Evolutionary conservation across 2,329 filamentous ascomycete genomes (phyloP), one percentile per base, ranked within the genome.

Genomic region (Diplodia corticola): DNA sequence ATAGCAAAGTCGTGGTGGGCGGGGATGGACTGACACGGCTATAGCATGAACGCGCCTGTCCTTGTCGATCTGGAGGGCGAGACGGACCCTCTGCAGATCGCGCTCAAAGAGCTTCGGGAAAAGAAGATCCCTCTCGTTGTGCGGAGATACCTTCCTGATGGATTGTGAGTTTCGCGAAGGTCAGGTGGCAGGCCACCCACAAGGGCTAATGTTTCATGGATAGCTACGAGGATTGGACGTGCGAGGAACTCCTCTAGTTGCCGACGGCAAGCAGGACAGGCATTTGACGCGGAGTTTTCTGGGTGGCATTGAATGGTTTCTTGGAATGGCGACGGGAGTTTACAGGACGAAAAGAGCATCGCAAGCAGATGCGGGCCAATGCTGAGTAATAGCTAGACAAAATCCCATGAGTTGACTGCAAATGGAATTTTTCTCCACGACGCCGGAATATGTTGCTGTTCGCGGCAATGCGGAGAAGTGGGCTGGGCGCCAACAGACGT

Each of bases 51-150:
- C 79, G 95, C 95, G 67, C 95, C 95, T 3, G 93, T 98, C 33
- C 85, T 99, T 53, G 95, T 99, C 63, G 95, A 99, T 76, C 86
- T 97, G 37, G 95, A 98, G 80, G 95, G 95, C 75, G 94, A 98
- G 84, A 98, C 95, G 61, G 95, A 99, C 82, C 95, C 95, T 51
- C 84, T 99, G 65, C 93, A 97, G 80, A 98, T 99, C 76, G 95
- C 95, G 26, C 91, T 97, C 79, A 98, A 98, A 82, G 95, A 99
- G 81, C 84, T 99, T 77, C 88, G 92, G 70, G 93, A 98, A 83
- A 98, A 98, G 87, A 99, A 99, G 86, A 97, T 99, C 65, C 95
- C 95, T 26, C 81, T 99, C 68, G 95, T 99, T 66, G 91, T 99
- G 70, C 88, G 95, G 78, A 88, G 95, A 76, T 99, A 98, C 81